Evolutionary conservation across 805 yeast genomes (phyloP).

Genomic region (Cyberlindnera americana): DNA sequence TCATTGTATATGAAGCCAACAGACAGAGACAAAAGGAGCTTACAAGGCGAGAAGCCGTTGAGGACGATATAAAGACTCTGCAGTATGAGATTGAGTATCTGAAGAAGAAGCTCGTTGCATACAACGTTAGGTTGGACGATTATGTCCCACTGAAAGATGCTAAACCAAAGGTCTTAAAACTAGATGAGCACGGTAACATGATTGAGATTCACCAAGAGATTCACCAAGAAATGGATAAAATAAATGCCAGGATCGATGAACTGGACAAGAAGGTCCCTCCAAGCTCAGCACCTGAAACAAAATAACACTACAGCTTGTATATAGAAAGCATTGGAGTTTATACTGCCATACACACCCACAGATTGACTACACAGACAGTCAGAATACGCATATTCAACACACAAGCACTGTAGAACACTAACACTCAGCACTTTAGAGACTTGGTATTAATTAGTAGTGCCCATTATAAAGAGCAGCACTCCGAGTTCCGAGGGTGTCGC

Average conservation of each 20-base stretch:
- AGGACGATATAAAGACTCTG: slow-evolving; percentile 66
- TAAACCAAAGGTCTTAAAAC: slow-evolving; percentile 42
- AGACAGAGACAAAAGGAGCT: slow-evolving; percentile 64
- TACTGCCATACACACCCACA: no score
- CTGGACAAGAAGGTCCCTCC: slow-evolving; percentile 3
- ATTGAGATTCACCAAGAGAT: slow-evolving; percentile 13
- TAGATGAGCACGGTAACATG: slow-evolving; percentile 27
- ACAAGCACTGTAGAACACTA: no score
- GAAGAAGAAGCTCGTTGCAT: slow-evolving; percentile 43
- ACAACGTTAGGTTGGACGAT: slow-evolving; percentile 42
- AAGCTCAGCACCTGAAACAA: no score
- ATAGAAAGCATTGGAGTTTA: no score
- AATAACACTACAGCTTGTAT: no score
- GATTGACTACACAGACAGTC: no score
- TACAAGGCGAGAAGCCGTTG: slow-evolving; percentile 57
- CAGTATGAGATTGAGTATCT: slow-evolving; percentile 67
- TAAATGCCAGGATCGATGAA: slow-evolving; percentile 11
- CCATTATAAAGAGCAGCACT: no score
- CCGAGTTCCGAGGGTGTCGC: slow-evolving; percentile 3
- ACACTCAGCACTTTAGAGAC: no score
- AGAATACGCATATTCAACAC: no score
- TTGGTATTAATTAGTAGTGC: no score
- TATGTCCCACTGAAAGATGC: slow-evolving; percentile 45
- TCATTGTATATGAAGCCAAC: slow-evolving; percentile 67
- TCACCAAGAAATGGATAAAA: slow-evolving; percentile 7